Percentiles rank a stretch among this genome's conserved stretches.
phyloP scores from a whole-genome alignment of 2,329 filamentous ascomycete genomes.

The Penicillium sp. region DNA sequence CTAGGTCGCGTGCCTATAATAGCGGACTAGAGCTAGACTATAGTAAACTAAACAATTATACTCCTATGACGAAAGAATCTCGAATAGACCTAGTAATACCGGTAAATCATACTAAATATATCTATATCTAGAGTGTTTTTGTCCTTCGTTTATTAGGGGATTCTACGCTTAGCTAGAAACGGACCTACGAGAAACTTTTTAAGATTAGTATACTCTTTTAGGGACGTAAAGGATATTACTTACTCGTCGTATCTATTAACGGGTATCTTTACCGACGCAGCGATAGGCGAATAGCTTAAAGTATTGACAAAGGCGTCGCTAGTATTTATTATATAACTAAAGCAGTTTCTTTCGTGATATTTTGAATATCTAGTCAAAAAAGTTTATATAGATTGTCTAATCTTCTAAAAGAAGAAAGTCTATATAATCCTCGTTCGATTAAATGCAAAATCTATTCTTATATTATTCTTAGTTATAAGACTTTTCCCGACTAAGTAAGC shows the following conservation, averaged over 20 bases:
- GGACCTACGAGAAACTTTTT: constrained; percentile 25
- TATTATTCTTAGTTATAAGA: not conserved
- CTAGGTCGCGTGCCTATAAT: constrained; percentile 24
- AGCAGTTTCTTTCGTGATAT: constrained; percentile 24
- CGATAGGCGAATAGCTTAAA: constrained; percentile 23
- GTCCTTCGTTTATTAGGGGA: constrained; percentile 19
- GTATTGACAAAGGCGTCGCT: constrained; percentile 23
- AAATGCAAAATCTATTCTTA: constrained; percentile 24
- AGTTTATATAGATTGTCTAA: constrained; percentile 26
- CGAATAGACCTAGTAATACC: constrained; percentile 27
- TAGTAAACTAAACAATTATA: constrained; percentile 24
- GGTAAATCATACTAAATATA: constrained; percentile 23
- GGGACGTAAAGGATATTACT: constrained; percentile 1
- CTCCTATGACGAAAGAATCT: constrained; percentile 22
- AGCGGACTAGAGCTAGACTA: constrained; percentile 23
- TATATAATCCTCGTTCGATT: constrained; percentile 24
- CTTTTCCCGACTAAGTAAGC: no score
- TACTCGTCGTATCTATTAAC: constrained; percentile 27
- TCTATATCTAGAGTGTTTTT: constrained; percentile 25
- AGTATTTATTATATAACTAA: constrained; percentile 28
- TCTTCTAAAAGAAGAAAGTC: constrained; percentile 25
- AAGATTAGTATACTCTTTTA: constrained; percentile 8
- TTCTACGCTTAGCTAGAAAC: constrained; percentile 19
- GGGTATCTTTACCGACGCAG: constrained; percentile 16
- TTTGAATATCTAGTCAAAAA: constrained; percentile 29